Conservation (phyloP, 306 rosid genomes). For the Luffa acutangula region DNA sequence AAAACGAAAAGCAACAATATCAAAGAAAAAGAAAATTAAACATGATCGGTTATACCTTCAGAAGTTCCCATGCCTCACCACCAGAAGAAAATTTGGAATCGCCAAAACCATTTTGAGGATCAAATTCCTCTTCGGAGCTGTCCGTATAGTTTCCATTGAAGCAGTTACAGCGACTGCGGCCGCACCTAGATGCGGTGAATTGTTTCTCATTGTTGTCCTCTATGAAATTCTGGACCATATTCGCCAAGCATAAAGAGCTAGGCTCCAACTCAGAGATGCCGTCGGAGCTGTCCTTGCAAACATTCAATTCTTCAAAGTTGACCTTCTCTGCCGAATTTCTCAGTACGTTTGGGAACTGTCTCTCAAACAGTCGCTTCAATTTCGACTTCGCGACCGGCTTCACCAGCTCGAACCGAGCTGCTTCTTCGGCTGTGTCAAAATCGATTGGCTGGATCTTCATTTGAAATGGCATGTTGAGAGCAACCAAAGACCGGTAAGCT, state of each 20-base stretch:
- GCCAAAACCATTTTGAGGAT: constrained; percentile 15
- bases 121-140: constrained; percentile 50
- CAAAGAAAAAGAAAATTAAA: too few relatives aligned
- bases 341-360: constrained; percentile 54
- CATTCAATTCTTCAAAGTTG: constrained; percentile 25
- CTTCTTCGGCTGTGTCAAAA: constrained; percentile 29
- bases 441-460: constrained; percentile 85
- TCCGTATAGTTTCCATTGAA: constrained; percentile 45
- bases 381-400: constrained; percentile 69
- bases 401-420: constrained; percentile 28
- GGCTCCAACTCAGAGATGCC: constrained; percentile 49
- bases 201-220: constrained; percentile 67
- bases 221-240: constrained; percentile 77
- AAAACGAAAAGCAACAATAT: background rate
- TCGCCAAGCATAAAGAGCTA: constrained; percentile 58
- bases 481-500: constrained; percentile 1
- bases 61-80: constrained; percentile 47
- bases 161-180: constrained; percentile 63
- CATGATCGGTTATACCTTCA: constrained; percentile 38
- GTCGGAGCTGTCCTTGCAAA: constrained; percentile 22
- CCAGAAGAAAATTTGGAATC: constrained; percentile 33
- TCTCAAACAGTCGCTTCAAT: constrained; percentile 62
- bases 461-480: constrained; percentile 38
- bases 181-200: constrained; percentile 23
- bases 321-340: constrained; percentile 36